Base-by-base conservation (phyloP, 2,329 filamentous ascomycete species). In the Cladosporium sp. region DNA sequence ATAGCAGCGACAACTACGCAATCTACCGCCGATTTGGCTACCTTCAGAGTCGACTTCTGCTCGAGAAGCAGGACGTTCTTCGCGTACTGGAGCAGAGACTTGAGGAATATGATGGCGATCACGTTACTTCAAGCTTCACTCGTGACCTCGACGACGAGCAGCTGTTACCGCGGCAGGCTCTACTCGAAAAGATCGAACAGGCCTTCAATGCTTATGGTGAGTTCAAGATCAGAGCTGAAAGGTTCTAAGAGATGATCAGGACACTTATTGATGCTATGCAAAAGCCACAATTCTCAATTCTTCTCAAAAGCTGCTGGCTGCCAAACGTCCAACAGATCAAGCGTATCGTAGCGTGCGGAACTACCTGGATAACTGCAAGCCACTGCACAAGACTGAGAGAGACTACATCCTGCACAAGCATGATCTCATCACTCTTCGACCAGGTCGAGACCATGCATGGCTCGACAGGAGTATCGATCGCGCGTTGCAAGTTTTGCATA, bases 21-120 rank as follows among this genome's bases (percentile, higher is more conserved):
- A 56, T 77, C 2, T 78, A 74, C 58, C 68, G 75, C 4, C 65
- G 74, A 1, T 78, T 77, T 45, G 74, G 74, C 2, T 74, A 69
- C 40, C 61, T 78, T 0, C 73, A 76, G 45, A 64, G 73, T 0
- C 67, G 76, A 1, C 49, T 77, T 0, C 62, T 76, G 1, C 58
- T 71, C 1, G 65, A 68, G 17, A 66, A 69, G 37, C 67, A 68
- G 59, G 67, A 71, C 35, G 57, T 67, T 7, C 45, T 73, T 13
- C 56, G 64, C 5, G 49, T 53, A 13, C 55, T 71, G 10, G 71
- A 74, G 57, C 37, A 52, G 0, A 39, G 52, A 17, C 52, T 55
- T 3, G 52, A 55, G 5, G 2, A 37, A 13, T 47, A 37, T 4
- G 52, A 55, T 28, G 28, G 32, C 2, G 47, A 36, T 1, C 24